A percentile compares a stretch with the other conserved stretches of the same genome.
Evolutionary conservation across 2,329 filamentous ascomycete genomes (phyloP).

Genomic region (Ophioceras dolichostomum): DNA sequence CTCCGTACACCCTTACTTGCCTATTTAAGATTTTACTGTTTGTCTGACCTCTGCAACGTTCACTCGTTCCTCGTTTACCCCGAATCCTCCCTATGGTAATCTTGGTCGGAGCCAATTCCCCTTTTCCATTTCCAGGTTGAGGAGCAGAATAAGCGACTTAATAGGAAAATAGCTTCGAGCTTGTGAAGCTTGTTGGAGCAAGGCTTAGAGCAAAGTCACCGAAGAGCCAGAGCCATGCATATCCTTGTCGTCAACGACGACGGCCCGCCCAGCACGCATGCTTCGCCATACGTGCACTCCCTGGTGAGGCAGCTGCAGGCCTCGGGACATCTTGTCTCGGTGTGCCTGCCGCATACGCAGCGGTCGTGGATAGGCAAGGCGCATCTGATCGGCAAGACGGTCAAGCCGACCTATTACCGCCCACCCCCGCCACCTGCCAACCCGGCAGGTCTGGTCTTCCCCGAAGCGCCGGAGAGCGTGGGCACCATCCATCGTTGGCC

Average conservation of each 20-base stretch:
- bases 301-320: constrained; percentile 58
- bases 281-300: constrained; percentile 69
- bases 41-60: too few species aligned
- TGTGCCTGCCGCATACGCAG: constrained; percentile 82
- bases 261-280: constrained; percentile 64
- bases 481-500: constrained; percentile 55
- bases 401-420: constrained; percentile 76
- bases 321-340: constrained; percentile 77
- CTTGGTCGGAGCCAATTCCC: too few species aligned
- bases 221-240: too few species aligned
- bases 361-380: constrained; percentile 98
- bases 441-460: constrained; percentile 20
- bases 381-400: constrained; percentile 81
- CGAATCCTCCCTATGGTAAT: too few species aligned
- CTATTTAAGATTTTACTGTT: too few species aligned
- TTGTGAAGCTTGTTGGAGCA: too few species aligned
- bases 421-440: constrained; percentile 26
- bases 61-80: too few species aligned
- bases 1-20: too few species aligned
- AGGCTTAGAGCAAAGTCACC: too few species aligned
- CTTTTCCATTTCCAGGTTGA: too few species aligned
- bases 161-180: too few species aligned
- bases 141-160: too few species aligned
- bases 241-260: constrained; percentile 67
- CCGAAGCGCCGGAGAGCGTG: constrained; percentile 34